Evolutionary conservation across 495 filamentous ascomycete species (phyloP), one percentile per base, ranked within the genome.

Genomic region (Trichocladium uniseriatum): DNA sequence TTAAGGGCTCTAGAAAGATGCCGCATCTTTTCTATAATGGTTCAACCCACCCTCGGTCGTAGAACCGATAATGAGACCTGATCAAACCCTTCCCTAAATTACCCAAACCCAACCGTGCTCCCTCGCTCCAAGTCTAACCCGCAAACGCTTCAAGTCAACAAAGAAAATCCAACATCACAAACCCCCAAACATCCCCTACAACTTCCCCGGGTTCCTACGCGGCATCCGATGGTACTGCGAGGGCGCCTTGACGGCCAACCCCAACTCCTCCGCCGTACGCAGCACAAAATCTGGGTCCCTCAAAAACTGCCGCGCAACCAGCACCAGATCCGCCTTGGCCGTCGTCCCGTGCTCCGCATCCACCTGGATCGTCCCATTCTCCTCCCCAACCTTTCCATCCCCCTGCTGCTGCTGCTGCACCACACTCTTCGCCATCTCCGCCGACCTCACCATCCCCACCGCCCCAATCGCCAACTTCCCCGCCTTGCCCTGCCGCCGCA

Each of bases 371-470:
- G 52, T 47, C 1, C n/a, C n/a, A n/a, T n/a, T n/a, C n/a, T n/a
- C n/a, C n/a, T n/a, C n/a, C n/a, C n/a, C n/a, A n/a, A n/a, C n/a
- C n/a, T n/a, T n/a, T n/a, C 53, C 59, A 18, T 57, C 38, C 15
- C 15, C 41, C 14, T 57, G 39, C 19, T 24, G 42, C 15, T 44
- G 36, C 48, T 53, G 50, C 60, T 83, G 69, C 6, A 84, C 74
- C 36, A 84, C 71, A 1, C 61, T 46, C 32, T 71, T 65, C n/a
- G 82, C 82, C 45, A 72, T 73, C 45, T 79, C 72, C 6, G 79
- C 79, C 45, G 77, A 73, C 9, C 75, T 83, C 57, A 92, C 81
- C 48, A 80, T 61, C 2, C 87, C 87, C 1, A 90, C 85, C n/a
- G 82, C 79, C n/a, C 79, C 81, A 37, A 90, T 77, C 3, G 75